Conservation (phyloP, 1,139 yeast genomes). For the Meyerozyma elateridarum region DNA sequence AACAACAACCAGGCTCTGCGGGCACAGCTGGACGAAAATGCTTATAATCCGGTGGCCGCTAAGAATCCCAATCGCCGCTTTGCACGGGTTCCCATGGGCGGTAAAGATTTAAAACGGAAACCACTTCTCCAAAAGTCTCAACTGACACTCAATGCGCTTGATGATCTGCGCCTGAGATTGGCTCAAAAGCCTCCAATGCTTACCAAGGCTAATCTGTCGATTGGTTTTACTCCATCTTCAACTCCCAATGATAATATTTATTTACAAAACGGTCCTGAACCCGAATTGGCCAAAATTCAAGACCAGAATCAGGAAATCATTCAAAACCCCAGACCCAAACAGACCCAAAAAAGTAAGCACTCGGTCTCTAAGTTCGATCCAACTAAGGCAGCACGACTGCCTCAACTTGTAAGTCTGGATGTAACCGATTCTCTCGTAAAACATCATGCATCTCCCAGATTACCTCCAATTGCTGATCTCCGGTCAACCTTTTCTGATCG, state of each 20-base stretch:
- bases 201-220: slow-evolving; percentile 2
- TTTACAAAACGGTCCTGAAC: no score
- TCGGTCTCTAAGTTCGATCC: no score
- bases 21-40: slow-evolving; percentile 2
- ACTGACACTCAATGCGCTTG: slow-evolving; percentile 1
- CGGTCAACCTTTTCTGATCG: not conserved
- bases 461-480: slow-evolving; percentile 1
- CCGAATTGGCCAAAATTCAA: no score
- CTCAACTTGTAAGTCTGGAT: no score
- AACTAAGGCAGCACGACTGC: no score
- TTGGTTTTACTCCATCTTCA: no score
- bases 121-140: slow-evolving; percentile 3
- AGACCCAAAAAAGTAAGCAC: no score
- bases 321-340: no score
- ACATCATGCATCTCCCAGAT: not conserved
- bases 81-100: slow-evolving; percentile 4
- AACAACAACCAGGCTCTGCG: no score
- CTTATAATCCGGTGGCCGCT: not conserved
- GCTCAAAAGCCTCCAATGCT: slow-evolving; percentile 2
- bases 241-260: no score
- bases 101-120: slow-evolving; percentile 2
- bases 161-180: no score
- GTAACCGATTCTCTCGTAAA: slow-evolving; percentile 4
- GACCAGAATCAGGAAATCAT: no score
- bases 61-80: not conserved